A percentile compares a stretch with the other conserved stretches of the same genome.
These are phyloP conservation scores for Haberlea rhodopensis DNA, from an alignment of 257 asterid genomes.

Conservation along the genomic window DNA sequence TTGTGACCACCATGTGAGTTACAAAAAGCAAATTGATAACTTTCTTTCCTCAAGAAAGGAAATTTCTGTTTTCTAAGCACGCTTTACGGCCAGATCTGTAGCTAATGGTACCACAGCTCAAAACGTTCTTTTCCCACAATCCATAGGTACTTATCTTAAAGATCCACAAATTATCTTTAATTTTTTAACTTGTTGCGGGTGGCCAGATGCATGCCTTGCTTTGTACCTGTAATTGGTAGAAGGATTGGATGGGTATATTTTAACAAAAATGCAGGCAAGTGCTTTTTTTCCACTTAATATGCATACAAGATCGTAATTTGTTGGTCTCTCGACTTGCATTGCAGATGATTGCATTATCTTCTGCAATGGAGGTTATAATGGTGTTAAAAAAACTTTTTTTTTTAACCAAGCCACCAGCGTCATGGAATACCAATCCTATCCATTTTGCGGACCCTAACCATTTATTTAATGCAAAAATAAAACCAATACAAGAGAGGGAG, in stretches of 20 bases:
- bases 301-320: neutral
- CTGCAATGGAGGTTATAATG: too few species aligned
- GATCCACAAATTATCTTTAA: conserved; percentile 16
- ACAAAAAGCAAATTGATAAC: conserved; percentile 4
- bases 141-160: conserved; percentile 3
- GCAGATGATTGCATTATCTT: too few species aligned
- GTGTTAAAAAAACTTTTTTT: too few species aligned
- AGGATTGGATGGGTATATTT: conserved; percentile 10
- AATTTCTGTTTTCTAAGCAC: neutral
- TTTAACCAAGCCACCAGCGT: too few species aligned
- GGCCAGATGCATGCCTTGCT: conserved; percentile 19
- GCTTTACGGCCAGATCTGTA: conserved; percentile 12
- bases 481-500: too few species aligned
- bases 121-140: conserved; percentile 5
- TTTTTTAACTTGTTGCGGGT: neutral
- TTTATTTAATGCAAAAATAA: too few species aligned
- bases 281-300: neutral
- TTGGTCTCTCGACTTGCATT: too few species aligned
- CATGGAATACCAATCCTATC: too few species aligned
- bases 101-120: conserved; percentile 8
- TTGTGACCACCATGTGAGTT: neutral
- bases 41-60: conserved; percentile 4
- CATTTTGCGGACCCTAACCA: too few species aligned
- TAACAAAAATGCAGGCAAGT: neutral
- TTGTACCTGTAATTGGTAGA: conserved; percentile 18